Evolutionary conservation across 2,329 filamentous ascomycete genomes (phyloP).

Genomic region (Hirsutella rhossiliensis): DNA sequence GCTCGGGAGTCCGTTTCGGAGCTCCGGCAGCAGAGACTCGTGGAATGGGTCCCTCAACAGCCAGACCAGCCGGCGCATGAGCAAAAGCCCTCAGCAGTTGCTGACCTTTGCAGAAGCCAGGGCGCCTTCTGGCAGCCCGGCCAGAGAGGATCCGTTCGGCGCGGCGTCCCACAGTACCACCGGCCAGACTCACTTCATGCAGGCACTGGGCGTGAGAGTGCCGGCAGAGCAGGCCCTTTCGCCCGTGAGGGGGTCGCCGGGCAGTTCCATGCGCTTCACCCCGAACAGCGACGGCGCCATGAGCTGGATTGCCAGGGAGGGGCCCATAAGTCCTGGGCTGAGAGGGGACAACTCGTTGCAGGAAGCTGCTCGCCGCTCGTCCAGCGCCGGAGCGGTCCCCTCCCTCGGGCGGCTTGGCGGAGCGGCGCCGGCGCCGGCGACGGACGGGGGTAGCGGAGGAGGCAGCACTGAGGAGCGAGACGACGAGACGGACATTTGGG

Average conservation of each 20-base stretch:
- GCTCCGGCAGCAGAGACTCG: constrained; percentile 23
- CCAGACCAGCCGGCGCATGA: constrained; percentile 12
- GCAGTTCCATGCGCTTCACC: constrained; percentile 20
- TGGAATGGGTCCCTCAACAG: constrained; percentile 15
- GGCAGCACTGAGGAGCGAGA: constrained; percentile 10
- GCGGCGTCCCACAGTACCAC: constrained; percentile 11
- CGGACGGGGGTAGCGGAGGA: not conserved
- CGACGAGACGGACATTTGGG: constrained; percentile 44
- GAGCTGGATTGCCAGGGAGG: constrained; percentile 30
- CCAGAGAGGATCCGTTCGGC: constrained; percentile 17
- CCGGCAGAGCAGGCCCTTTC: constrained; percentile 2
- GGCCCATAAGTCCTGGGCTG: constrained; percentile 22
- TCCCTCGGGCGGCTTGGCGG: too few relatives aligned
- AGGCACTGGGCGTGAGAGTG: constrained; percentile 16
- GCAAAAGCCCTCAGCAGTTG: constrained; percentile 17
- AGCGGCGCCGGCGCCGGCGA: too few relatives aligned
- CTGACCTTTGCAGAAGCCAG: constrained; percentile 5
- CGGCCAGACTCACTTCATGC: constrained; percentile 19
- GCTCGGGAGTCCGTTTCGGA: constrained; percentile 43
- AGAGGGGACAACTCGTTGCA: constrained; percentile 22
- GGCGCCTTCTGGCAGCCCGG: constrained; percentile 1
- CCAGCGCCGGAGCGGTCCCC: constrained; percentile 1
- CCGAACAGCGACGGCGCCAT: constrained; percentile 24
- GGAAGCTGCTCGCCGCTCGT: constrained; percentile 10
- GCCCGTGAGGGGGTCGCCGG: constrained; percentile 13